Base-by-base conservation (phyloP, 495 filamentous ascomycete species). In the Daldinia concentrica region DNA sequence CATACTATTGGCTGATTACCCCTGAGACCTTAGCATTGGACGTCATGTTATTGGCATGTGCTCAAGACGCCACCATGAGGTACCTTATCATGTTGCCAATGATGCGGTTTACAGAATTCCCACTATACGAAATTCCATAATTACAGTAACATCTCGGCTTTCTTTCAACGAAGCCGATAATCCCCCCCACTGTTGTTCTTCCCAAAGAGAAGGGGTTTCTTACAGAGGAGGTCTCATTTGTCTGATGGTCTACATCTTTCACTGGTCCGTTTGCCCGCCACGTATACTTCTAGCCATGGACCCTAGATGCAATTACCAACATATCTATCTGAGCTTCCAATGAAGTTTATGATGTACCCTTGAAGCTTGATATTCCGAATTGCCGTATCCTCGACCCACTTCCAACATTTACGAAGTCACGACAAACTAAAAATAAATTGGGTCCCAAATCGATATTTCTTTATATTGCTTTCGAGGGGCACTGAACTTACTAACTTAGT, bases 21-120 rank as follows among this genome's bases (percentile, higher is more conserved):
- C 70, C 41, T 68, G 56, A 14, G 59, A 60, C 54, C 59, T 59
- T n/a, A 19, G n/a, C 26, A 24, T 29, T 67, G 36, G 59, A 68
- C 55, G 55, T 72, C 62, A 62, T 66, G 43, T 62, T 30, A 54
- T 60, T 72, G 41, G 63, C 69, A 72, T 62, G 58, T 64, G 64
- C 45, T 54, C 29, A 50, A 41, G 22, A 59, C 17, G 24, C 62
- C 32, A 50, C 60, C 62, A 57, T 64, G 41, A 43, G 55, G 48
- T 70, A 45, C 66, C 36, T 59, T 9, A 36, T 58, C 32, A 59
- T 68, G 34, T 36, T 52, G 27, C 27, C 14, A 14, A 30, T 54
- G 54, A 58, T 65, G 64, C 56, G 50, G 26, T 50, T 29, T 27
- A 37, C 30, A 60, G 9, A 29, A 66, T 54, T 54, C 50, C 24